A percentile compares a stretch with the other conserved stretches of the same genome.
Evolutionary conservation across 495 filamentous ascomycete genomes (phyloP).

Genomic region (Xylaria curta): DNA sequence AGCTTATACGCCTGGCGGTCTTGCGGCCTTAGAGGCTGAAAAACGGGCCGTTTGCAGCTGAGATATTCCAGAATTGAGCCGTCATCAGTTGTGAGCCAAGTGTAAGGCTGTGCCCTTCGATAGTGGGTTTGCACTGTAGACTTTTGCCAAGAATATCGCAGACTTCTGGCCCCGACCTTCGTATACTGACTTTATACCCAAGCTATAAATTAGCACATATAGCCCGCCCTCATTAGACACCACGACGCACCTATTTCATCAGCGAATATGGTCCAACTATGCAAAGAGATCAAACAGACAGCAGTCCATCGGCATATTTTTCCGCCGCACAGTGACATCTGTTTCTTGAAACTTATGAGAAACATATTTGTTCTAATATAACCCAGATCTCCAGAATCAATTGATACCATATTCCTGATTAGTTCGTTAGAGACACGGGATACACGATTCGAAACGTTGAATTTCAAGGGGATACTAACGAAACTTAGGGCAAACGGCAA

Average conservation of each 20-base stretch:
- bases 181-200: background rate
- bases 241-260: background rate
- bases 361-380: background rate
- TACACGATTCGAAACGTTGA: background rate
- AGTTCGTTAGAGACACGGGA: background rate
- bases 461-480: background rate
- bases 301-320: background rate
- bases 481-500: background rate
- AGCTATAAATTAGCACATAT: background rate
- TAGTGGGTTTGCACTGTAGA: too few species aligned
- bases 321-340: background rate
- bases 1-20: too few species aligned
- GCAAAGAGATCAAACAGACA: background rate
- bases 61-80: too few species aligned
- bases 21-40: too few species aligned
- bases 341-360: background rate
- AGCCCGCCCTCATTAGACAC: conserved; percentile 2
- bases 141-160: too few species aligned
- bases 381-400: background rate
- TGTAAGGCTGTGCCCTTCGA: too few species aligned
- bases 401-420: background rate
- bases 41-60: too few species aligned
- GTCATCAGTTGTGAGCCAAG: too few species aligned
- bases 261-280: background rate
- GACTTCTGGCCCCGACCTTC: too few species aligned